These are phyloP conservation scores for Malassezia sympodialis DNA, from an alignment of 1,284 basidiomycete species.

Conservation along the genomic window DNA sequence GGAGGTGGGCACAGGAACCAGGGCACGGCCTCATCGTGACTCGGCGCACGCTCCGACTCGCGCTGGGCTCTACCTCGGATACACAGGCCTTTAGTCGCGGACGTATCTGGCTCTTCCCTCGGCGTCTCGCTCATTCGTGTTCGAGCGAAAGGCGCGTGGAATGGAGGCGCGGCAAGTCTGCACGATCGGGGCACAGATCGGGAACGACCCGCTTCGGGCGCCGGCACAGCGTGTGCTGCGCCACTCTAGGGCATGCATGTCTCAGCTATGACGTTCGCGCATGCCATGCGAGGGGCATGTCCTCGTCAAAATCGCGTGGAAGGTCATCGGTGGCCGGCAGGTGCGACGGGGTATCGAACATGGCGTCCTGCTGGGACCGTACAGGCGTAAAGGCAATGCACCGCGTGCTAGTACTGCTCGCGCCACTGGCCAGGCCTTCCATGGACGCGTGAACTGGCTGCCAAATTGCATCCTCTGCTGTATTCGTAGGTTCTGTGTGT, in stretches of 20 bases:
- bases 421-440: neutral
- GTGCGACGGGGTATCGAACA: neutral
- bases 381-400: slow-evolving; percentile 12
- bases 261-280: neutral
- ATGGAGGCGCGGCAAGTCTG: neutral
- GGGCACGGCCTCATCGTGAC: neutral
- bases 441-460: neutral
- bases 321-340: neutral
- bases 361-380: neutral
- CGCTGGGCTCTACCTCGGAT: neutral
- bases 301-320: neutral
- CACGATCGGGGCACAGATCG: neutral
- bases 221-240: no score
- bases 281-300: slow-evolving; percentile 5
- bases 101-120: neutral
- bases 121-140: neutral
- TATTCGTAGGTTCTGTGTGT: neutral
- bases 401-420: slow-evolving; percentile 2
- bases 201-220: neutral
- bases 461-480: neutral
- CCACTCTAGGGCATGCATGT: no score
- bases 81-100: neutral
- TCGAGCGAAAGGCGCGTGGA: neutral
- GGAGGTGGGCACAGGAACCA: neutral
- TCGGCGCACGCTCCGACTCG: neutral